A percentile compares a stretch with the other conserved stretches of the same genome.
These are phyloP conservation scores for Ogataea parapolymorpha DNA, from an alignment of 805 yeast genomes.

Conservation along the genomic window DNA sequence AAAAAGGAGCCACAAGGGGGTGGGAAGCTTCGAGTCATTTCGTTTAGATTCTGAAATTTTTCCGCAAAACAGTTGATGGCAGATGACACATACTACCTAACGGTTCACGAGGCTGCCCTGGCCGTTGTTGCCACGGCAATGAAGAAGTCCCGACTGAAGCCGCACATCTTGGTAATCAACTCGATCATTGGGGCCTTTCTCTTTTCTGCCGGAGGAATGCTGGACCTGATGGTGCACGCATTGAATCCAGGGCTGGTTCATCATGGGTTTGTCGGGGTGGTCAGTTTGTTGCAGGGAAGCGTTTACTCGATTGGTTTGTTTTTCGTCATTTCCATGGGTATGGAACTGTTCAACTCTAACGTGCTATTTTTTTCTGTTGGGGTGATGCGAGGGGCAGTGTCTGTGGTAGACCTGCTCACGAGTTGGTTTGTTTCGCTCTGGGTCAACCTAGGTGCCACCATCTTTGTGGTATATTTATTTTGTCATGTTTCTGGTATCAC, in stretches of 20 bases:
- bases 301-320: conserved; percentile 71
- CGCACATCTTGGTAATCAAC: conserved; percentile 58
- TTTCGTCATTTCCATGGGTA: conserved; percentile 71
- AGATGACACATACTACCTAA: conserved; percentile 56
- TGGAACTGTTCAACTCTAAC: conserved; percentile 73
- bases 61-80: conserved; percentile 23
- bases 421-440: conserved; percentile 69
- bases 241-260: conserved; percentile 42
- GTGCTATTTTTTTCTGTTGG: conserved; percentile 70
- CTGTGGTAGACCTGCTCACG: conserved; percentile 55
- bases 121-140: conserved; percentile 83
- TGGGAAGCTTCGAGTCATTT: conserved; percentile 2
- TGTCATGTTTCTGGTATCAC: conserved; percentile 55
- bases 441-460: conserved; percentile 59
- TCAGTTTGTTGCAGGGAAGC: conserved; percentile 55
- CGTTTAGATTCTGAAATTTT: not conserved
- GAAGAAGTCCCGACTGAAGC: conserved; percentile 71
- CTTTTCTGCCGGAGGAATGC: conserved; percentile 72
- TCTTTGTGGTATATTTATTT: conserved; percentile 64
- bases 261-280: conserved; percentile 46
- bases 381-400: conserved; percentile 64
- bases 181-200: conserved; percentile 68
- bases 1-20: conserved; percentile 6
- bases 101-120: conserved; percentile 78
- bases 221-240: conserved; percentile 54